Conservation (phyloP, 148 eudicot genomes). For the Simmondsia chinensis region DNA sequence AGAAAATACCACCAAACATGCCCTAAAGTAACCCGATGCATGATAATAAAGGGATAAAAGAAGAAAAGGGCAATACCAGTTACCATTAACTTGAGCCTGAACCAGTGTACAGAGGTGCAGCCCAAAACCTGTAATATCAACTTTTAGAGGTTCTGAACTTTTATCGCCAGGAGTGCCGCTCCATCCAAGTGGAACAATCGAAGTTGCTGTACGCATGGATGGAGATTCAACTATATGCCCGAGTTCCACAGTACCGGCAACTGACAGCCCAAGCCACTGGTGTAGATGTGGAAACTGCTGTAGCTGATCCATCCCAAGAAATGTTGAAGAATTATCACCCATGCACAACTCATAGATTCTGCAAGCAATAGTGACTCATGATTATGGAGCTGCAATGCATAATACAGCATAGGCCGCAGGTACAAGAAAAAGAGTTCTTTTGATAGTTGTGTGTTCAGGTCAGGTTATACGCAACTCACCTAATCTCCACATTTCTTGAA, state of each 20-base stretch:
- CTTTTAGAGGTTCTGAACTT: conserved; percentile 69
- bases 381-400: too few species aligned
- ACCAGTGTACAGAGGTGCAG: conserved; percentile 73
- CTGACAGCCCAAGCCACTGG: conserved; percentile 83
- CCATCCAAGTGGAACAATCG: conserved; percentile 94
- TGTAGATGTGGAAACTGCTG: conserved; percentile 86
- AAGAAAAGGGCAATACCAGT: conserved; percentile 54
- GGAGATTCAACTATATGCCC: conserved; percentile 95
- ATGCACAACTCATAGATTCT: conserved; percentile 77
- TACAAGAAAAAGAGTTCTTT: too few species aligned
- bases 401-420: too few species aligned
- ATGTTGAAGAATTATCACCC: conserved; percentile 41
- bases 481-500: too few species aligned
- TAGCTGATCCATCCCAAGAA: conserved; percentile 72
- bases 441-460: too few species aligned
- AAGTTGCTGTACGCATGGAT: conserved; percentile 71
- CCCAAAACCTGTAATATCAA: conserved; percentile 77
- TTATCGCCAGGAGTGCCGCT: conserved; percentile 62
- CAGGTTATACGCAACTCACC: too few species aligned
- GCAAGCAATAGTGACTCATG: conserved; percentile 9
- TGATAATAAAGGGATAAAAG: background rate
- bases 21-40: background rate
- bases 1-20: background rate
- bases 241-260: conserved; percentile 80
- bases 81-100: conserved; percentile 92